A percentile compares a stretch with the other conserved stretches of the same genome.
These are phyloP conservation scores for Ceratobasidium sp. DNA, from an alignment of 1,284 basidiomycete species.

Conservation along the genomic window DNA sequence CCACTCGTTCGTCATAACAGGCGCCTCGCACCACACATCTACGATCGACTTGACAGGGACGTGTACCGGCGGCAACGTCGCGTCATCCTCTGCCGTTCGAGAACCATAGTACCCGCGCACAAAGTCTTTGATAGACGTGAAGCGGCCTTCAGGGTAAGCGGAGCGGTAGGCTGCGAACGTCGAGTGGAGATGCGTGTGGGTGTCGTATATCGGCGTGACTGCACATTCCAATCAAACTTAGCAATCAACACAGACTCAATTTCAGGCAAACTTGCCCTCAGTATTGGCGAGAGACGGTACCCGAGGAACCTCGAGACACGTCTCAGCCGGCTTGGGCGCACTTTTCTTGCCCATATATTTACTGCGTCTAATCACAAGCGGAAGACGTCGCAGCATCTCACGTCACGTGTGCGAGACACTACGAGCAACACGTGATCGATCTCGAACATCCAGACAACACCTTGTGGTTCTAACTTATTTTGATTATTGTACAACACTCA, in stretches of 20 bases:
- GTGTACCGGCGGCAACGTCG: conserved; percentile 9
- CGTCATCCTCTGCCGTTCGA: conserved; percentile 12
- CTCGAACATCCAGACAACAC: conserved; percentile 8
- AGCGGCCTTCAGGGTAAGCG: conserved; percentile 67
- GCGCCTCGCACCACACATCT: conserved; percentile 86
- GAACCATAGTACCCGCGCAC: conserved; percentile 62
- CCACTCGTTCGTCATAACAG: conserved; percentile 66
- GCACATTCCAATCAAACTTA: neutral
- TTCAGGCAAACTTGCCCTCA: conserved; percentile 24
- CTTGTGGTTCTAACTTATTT: conserved; percentile 31
- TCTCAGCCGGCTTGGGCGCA: conserved; percentile 42
- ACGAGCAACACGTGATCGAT: conserved; percentile 16
- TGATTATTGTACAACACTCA: conserved; percentile 31
- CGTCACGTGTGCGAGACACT: conserved; percentile 22
- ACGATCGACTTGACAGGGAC: conserved; percentile 62
- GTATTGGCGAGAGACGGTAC: conserved; percentile 40
- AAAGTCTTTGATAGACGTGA: conserved; percentile 69
- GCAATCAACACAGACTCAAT: neutral
- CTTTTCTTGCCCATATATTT: conserved; percentile 47
- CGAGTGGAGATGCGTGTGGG: conserved; percentile 79
- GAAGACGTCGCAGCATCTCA: neutral
- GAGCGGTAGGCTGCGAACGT: conserved; percentile 70
- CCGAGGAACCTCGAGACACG: conserved; percentile 44
- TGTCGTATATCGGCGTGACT: conserved; percentile 70
- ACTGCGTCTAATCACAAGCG: conserved; percentile 12